These are phyloP conservation scores for Mycena rosella DNA, from an alignment of 768 basidiomycete genomes.

Conservation along the genomic window DNA sequence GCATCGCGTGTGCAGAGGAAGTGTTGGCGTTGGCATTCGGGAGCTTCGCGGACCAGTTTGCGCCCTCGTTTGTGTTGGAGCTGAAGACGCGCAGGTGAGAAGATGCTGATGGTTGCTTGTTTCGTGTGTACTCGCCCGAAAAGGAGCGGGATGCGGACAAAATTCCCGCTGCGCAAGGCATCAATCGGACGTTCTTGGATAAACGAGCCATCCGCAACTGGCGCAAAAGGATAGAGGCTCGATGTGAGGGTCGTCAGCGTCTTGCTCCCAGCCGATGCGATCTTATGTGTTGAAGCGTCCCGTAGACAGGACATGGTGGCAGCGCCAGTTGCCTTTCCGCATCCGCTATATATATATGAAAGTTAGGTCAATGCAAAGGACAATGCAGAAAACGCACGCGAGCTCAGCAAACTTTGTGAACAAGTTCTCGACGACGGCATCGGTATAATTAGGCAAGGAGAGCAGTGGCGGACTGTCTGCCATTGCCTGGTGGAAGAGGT, in stretches of 20 bases:
- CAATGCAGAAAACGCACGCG: slow-evolving; percentile 45
- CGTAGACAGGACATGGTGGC: slow-evolving; percentile 51
- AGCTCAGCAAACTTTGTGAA: slow-evolving; percentile 51
- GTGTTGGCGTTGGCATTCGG: slow-evolving; percentile 54
- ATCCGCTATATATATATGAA: slow-evolving; percentile 36
- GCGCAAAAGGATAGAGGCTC: slow-evolving; percentile 56
- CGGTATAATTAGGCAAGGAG: slow-evolving; percentile 49
- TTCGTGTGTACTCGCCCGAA: slow-evolving; percentile 53
- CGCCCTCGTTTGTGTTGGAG: slow-evolving; percentile 60
- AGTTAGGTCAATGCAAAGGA: too few relatives aligned
- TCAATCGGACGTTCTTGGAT: slow-evolving; percentile 53
- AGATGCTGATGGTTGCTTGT: neutral
- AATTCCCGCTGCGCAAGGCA: slow-evolving; percentile 53
- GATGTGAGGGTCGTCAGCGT: slow-evolving; percentile 46
- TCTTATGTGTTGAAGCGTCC: slow-evolving; percentile 39
- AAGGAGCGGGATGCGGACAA: slow-evolving; percentile 55
- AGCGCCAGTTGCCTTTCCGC: slow-evolving; percentile 32
- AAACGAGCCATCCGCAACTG: slow-evolving; percentile 52
- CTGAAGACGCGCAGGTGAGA: slow-evolving; percentile 26
- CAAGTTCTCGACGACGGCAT: slow-evolving; percentile 49
- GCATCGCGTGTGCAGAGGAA: slow-evolving; percentile 51
- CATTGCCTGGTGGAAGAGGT: slow-evolving; percentile 58
- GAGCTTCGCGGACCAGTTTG: slow-evolving; percentile 53
- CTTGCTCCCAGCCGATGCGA: slow-evolving; percentile 51
- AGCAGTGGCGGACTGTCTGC: slow-evolving; percentile 58